These are phyloP conservation scores for Sporothrix inflata DNA, from an alignment of 2,329 filamentous ascomycete genomes.

Conservation along the genomic window DNA sequence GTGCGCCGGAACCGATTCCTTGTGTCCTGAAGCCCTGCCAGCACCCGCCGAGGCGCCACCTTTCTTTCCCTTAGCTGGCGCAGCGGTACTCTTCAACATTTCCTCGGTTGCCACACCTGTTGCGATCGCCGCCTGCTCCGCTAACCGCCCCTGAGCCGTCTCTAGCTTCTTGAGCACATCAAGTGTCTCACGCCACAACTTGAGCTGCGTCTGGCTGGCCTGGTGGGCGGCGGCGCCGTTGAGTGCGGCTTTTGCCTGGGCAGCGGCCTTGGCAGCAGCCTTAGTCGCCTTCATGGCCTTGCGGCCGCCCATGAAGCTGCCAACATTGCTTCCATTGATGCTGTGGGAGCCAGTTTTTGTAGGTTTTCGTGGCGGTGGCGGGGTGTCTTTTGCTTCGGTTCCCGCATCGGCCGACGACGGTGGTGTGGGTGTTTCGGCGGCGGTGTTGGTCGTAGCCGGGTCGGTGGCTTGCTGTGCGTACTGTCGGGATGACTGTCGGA, in stretches of 20 bases:
- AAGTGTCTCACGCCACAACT: constrained; percentile 39
- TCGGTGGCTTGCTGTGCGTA: not conserved
- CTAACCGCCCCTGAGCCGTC: constrained; percentile 29
- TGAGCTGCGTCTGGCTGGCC: constrained; percentile 29
- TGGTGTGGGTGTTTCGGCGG: not conserved
- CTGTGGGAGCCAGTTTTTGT: not conserved
- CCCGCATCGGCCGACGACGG: not conserved
- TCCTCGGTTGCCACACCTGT: constrained; percentile 2
- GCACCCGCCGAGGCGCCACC: not conserved
- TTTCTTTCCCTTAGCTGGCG: not conserved
- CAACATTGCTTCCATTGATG: not conserved
- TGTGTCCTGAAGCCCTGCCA: not conserved
- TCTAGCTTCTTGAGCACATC: constrained; percentile 37
- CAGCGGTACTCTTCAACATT: not conserved
- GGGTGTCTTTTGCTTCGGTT: not conserved
- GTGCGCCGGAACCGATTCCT: not conserved
- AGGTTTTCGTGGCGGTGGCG: not conserved
- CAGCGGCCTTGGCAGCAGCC: not conserved
- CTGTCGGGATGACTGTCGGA: not conserved
- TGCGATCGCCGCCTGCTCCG: constrained; percentile 21
- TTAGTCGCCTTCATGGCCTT: not conserved
- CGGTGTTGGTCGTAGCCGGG: not conserved
- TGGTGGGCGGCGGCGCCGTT: not conserved
- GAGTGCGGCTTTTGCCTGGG: constrained; percentile 11
- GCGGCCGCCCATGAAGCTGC: not conserved